phyloP scores from a whole-genome alignment of 2,329 filamentous ascomycete genomes.

The Fusarium secorum region DNA sequence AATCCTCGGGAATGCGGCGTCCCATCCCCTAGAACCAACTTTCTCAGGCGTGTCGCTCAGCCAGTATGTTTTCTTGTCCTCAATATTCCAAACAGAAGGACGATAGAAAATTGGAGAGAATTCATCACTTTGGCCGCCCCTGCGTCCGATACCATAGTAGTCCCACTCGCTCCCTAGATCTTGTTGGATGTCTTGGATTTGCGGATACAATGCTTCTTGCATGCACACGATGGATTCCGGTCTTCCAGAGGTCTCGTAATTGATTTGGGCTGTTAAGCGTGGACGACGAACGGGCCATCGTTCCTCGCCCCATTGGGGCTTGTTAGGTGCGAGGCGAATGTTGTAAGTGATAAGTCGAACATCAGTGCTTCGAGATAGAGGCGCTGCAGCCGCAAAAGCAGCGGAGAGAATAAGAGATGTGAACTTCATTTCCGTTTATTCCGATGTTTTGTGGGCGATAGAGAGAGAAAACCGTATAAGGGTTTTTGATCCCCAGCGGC shows the following conservation, averaged over 20 bases:
- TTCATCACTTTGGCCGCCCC: constrained; percentile 70
- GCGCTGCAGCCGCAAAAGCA: constrained; percentile 13
- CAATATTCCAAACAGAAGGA: constrained; percentile 59
- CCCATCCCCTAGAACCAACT: constrained; percentile 68
- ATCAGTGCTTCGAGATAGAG: constrained; percentile 21
- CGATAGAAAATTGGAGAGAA: constrained; percentile 74
- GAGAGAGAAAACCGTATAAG: background rate
- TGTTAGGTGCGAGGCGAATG: constrained; percentile 65
- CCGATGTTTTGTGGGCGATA: background rate
- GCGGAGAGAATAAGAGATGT: constrained; percentile 11
- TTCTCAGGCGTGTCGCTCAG: constrained; percentile 64
- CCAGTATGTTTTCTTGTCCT: constrained; percentile 65
- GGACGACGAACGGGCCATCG: constrained; percentile 63
- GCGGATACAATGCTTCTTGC: constrained; percentile 69
- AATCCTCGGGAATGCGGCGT: constrained; percentile 53
- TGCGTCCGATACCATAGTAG: constrained; percentile 64
- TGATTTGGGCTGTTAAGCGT: constrained; percentile 60
- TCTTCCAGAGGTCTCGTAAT: constrained; percentile 56
- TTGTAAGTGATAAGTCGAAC: constrained; percentile 70
- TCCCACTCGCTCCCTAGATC: constrained; percentile 55
- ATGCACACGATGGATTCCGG: constrained; percentile 65
- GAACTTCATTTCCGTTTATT: constrained; percentile 30
- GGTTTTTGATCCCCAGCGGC: background rate
- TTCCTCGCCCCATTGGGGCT: constrained; percentile 60
- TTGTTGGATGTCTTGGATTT: constrained; percentile 64